Evolutionary conservation across 768 basidiomycete species (phyloP).

Genomic region (Tricholoma sp.): DNA sequence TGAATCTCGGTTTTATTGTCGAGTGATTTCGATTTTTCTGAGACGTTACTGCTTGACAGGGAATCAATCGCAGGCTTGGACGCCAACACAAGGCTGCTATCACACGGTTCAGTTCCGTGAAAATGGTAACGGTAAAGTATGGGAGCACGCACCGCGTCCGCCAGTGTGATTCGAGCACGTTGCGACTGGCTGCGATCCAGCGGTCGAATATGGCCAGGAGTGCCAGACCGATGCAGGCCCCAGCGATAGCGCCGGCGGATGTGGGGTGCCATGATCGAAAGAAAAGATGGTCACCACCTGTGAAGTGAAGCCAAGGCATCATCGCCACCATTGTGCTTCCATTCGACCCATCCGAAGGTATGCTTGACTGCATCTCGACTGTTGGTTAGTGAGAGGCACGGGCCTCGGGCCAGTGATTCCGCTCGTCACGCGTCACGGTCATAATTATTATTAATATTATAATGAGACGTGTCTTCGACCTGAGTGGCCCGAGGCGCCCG

Average conservation of each 20-base stretch:
- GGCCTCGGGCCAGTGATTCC: no score
- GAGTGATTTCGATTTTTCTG: constrained; percentile 5
- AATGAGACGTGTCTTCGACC: no score
- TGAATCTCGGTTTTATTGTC: constrained; percentile 2
- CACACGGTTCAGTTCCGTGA: not conserved
- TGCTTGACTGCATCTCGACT: not conserved
- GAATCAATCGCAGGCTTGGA: not conserved
- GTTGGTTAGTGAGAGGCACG: no score
- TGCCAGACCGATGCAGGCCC: constrained; percentile 69
- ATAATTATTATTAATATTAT: no score
- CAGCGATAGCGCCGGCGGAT: constrained; percentile 64
- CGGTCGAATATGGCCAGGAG: constrained; percentile 67
- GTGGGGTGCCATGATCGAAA: constrained; percentile 68
- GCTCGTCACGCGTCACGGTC: no score
- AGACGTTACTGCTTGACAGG: not conserved
- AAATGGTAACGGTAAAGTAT: not conserved
- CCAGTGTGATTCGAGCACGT: constrained; percentile 55
- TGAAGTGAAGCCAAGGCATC: constrained; percentile 69
- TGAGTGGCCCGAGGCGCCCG: no score
- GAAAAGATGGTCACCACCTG: constrained; percentile 54
- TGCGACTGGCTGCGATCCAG: constrained; percentile 54
- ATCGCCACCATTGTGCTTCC: constrained; percentile 33
- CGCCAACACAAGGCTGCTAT: constrained; percentile 11
- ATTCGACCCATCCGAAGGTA: not conserved
- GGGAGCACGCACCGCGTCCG: constrained; percentile 37